Evolutionary conservation across 2,329 filamentous ascomycete genomes (phyloP).

Genomic region (Colletotrichum spinosum): DNA sequence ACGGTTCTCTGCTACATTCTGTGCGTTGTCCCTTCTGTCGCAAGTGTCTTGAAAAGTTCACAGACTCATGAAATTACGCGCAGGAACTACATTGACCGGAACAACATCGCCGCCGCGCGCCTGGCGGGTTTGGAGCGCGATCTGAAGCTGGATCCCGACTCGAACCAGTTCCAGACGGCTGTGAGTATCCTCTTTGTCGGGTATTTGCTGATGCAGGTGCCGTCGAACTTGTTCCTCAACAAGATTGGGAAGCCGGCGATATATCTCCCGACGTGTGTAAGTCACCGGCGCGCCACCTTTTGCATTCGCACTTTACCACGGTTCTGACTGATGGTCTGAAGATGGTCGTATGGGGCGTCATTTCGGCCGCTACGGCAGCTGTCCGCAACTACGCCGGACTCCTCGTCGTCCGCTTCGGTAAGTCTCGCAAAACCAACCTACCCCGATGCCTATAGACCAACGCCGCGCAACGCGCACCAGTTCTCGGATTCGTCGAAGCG

Average conservation of each 20-base stretch:
- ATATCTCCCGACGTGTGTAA: slow-evolving; percentile 58
- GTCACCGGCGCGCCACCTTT: slow-evolving; percentile 31
- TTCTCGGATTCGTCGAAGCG: slow-evolving; percentile 31
- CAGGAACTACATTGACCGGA: slow-evolving; percentile 35
- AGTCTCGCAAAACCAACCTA: slow-evolving; percentile 39
- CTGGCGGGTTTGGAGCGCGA: slow-evolving; percentile 61
- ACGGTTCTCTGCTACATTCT: slow-evolving; percentile 66
- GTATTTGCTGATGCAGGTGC: slow-evolving; percentile 63
- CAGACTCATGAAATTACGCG: neutral
- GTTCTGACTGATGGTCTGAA: neutral
- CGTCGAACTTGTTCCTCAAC: slow-evolving; percentile 63
- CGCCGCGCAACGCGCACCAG: neutral
- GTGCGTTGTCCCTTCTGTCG: slow-evolving; percentile 1
- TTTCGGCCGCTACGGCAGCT: slow-evolving; percentile 54
- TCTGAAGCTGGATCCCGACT: slow-evolving; percentile 46
- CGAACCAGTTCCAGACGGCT: slow-evolving; percentile 51
- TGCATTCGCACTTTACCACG: no score
- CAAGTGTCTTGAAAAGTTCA: neutral
- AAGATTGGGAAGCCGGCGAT: slow-evolving; percentile 61
- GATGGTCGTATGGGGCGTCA: slow-evolving; percentile 58
- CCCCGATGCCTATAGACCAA: neutral
- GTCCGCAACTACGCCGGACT: slow-evolving; percentile 47
- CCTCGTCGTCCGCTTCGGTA: slow-evolving; percentile 49
- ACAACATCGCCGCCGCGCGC: slow-evolving; percentile 62
- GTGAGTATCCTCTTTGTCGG: slow-evolving; percentile 65